These are phyloP conservation scores for Exserohilum rostratum DNA, from an alignment of 2,329 filamentous ascomycete species.

Conservation along the genomic window DNA sequence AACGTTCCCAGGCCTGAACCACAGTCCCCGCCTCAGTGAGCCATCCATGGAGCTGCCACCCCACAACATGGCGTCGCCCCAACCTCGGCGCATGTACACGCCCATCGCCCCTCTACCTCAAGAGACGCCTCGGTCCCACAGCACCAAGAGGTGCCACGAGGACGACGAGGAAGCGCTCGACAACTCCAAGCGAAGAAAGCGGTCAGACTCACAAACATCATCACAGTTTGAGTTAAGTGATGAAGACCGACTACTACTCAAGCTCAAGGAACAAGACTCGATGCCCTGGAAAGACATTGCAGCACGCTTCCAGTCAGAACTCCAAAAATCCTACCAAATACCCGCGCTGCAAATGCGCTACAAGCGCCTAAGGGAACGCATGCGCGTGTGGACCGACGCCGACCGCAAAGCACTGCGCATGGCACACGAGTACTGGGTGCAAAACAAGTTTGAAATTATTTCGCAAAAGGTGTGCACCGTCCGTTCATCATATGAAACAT, in stretches of 20 bases:
- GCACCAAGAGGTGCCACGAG: slow-evolving; percentile 47
- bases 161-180: slow-evolving; percentile 44
- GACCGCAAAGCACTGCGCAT: slow-evolving; percentile 57
- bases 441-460: slow-evolving; percentile 62
- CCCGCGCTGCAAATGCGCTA: slow-evolving; percentile 62
- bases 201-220: slow-evolving; percentile 46
- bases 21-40: slow-evolving; percentile 45
- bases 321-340: slow-evolving; percentile 57
- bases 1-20: slow-evolving; percentile 23
- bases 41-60: slow-evolving; percentile 34
- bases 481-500: not conserved
- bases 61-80: slow-evolving; percentile 41
- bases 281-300: slow-evolving; percentile 63
- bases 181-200: slow-evolving; percentile 50
- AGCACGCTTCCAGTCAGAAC: slow-evolving; percentile 55
- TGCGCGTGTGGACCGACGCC: slow-evolving; percentile 59
- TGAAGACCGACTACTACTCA: slow-evolving; percentile 57
- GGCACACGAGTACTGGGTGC: slow-evolving; percentile 60
- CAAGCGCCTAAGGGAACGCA: slow-evolving; percentile 58
- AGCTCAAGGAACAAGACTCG: slow-evolving; percentile 59
- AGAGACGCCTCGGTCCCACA: slow-evolving; percentile 36
- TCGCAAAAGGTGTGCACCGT: slow-evolving; percentile 51
- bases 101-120: slow-evolving; percentile 54
- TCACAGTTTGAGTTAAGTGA: slow-evolving; percentile 54
- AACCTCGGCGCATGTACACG: slow-evolving; percentile 51